Evolutionary conservation across 768 basidiomycete species (phyloP), one percentile per base, ranked within the genome.

Genomic region (Boletus sp.): DNA sequence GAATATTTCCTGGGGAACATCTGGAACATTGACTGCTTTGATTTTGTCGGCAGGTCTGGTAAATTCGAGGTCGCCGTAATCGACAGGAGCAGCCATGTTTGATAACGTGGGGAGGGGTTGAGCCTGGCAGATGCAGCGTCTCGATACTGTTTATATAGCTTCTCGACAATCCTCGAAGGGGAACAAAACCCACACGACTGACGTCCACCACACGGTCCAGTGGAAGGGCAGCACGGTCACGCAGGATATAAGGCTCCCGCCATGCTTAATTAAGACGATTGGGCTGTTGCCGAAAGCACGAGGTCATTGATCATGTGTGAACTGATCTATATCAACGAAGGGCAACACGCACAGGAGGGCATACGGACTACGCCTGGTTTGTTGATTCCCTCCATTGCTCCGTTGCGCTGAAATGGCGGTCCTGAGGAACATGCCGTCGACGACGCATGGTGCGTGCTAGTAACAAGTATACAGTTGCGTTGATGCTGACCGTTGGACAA

Each of bases 31-130:
- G 51, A 77, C 63, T 0, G 73, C 70, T 51, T 77, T 76, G 57
- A 77, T 73, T 41, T 72, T 71, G 33, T 66, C 59, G 5, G 72
- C 72, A 0, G 75, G 74, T 44, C 70, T 62, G n/a, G 71, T 68
- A 45, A 68, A 75, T 34, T 70, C 51, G 34, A 74, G 67, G 41
- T 68, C 58, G 15, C 63, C 59, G 50, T 72, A 73, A 38, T 73
- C 63, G 35, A 69, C 37, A 17, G 59, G 56, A 35, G 30, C n/a
- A 8, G 55, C 13, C 67, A 70, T 70, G 50, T 5, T 47, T 19
- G 42, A 45, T 14, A 32, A 53, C 14, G 32, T 46, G 50, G 42
- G 37, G 41, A 46, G 29, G 46, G 6, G 34, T 3, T 25, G 33
- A 34, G 15, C 53, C 25, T 14, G 39, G 21, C 3, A 7, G 32